Percentiles rank a stretch among this genome's conserved stretches.
Conservation (phyloP, 257 asterid genomes). For the Solanum appendiculatum region DNA sequence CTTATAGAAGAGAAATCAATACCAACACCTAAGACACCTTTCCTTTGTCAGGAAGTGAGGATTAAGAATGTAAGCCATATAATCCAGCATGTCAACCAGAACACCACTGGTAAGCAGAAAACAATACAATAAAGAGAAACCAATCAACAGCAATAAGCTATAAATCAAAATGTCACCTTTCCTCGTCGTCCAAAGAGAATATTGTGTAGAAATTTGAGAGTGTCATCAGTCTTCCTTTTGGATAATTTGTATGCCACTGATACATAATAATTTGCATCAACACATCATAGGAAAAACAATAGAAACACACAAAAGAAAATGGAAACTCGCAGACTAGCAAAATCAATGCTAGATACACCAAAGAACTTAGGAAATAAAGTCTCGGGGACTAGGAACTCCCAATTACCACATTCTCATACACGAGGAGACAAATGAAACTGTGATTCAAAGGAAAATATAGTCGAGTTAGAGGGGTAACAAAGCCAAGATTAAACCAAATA, state of each 20-base stretch:
- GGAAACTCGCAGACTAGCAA: neutral
- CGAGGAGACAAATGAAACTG: neutral
- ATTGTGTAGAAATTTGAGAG: slow-evolving; percentile 62
- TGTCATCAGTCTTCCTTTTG: slow-evolving; percentile 73
- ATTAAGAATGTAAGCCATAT: neutral
- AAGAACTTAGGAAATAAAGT: neutral
- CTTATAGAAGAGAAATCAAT: neutral
- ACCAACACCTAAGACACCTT: neutral
- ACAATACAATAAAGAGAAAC: neutral
- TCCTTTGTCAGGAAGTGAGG: neutral
- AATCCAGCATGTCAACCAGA: neutral
- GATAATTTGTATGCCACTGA: slow-evolving; percentile 79
- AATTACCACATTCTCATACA: neutral
- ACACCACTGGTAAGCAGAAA: neutral
- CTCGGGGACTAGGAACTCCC: neutral
- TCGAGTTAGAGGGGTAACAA: neutral
- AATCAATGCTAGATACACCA: neutral
- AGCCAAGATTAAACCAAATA: neutral
- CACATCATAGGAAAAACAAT: neutral
- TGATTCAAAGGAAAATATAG: neutral
- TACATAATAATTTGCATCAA: neutral
- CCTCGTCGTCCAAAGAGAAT: slow-evolving; percentile 87
- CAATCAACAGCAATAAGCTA: neutral
- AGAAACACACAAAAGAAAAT: neutral
- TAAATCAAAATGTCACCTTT: slow-evolving; percentile 45